Conservation (phyloP, 164 flowering plant species). For the Piper longum region DNA sequence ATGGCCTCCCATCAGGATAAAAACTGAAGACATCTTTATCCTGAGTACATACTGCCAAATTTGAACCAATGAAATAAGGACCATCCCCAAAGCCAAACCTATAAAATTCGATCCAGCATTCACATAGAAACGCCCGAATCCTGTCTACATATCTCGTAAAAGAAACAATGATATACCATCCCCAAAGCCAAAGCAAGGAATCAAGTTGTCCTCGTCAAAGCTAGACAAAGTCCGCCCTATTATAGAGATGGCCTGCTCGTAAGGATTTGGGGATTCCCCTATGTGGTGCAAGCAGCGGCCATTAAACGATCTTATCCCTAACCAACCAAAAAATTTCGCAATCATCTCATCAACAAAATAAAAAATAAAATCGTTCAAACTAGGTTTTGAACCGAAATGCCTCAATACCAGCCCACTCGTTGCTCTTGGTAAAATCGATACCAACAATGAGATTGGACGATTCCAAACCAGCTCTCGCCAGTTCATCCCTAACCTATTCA, state of each 20-base stretch:
- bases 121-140: too few relatives aligned
- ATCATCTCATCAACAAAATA: not conserved
- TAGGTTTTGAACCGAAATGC: not conserved
- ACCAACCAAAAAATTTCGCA: not conserved
- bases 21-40: slow-evolving; percentile 93
- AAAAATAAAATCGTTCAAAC: not conserved
- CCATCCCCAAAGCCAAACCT: too few relatives aligned
- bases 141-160: not conserved
- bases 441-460: slow-evolving; percentile 91
- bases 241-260: too few relatives aligned
- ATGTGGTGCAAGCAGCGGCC: slow-evolving; percentile 50
- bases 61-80: not conserved
- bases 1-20: slow-evolving; percentile 57
- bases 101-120: not conserved
- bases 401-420: slow-evolving; percentile 81
- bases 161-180: slow-evolving; percentile 26
- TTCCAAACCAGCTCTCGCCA: slow-evolving; percentile 80
- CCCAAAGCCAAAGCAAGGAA: slow-evolving; percentile 57
- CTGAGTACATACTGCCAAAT: slow-evolving; percentile 65
- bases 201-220: slow-evolving; percentile 44
- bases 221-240: slow-evolving; percentile 18
- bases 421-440: slow-evolving; percentile 91
- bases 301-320: slow-evolving; percentile 52
- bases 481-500: slow-evolving; percentile 64
- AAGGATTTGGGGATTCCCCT: not conserved